A percentile compares a stretch with the other conserved stretches of the same genome.
Evolutionary conservation across 2,329 filamentous ascomycete species (phyloP).

Genomic region (Stachybotrys elegans): DNA sequence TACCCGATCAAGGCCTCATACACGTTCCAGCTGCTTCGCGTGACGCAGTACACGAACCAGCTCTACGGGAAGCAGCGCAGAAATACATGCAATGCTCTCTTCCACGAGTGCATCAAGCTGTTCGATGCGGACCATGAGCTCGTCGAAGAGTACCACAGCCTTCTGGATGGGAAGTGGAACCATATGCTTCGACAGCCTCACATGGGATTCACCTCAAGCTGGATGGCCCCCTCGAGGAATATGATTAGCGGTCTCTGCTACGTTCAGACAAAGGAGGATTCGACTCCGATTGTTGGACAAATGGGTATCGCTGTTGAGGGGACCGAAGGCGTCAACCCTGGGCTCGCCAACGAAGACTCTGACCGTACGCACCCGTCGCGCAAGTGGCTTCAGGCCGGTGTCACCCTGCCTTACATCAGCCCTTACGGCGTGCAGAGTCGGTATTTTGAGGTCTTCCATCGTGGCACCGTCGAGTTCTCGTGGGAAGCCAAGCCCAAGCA

Average conservation of each 20-base stretch:
- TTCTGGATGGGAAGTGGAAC: conserved; percentile 51
- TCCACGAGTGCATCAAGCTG: conserved; percentile 39
- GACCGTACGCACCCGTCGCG: conserved; percentile 40
- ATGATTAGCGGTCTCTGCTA: conserved; percentile 50
- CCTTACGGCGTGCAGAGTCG: conserved; percentile 21
- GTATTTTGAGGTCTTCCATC: conserved; percentile 25
- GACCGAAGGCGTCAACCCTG: conserved; percentile 21
- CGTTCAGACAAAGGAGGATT: conserved; percentile 44
- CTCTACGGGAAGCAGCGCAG: conserved; percentile 49
- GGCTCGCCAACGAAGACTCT: conserved; percentile 45
- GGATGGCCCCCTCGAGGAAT: conserved; percentile 40
- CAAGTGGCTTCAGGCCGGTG: conserved; percentile 22
- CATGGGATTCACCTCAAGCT: conserved; percentile 34
- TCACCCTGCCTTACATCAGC: conserved; percentile 22
- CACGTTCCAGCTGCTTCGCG: conserved; percentile 43
- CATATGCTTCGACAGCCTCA: conserved; percentile 47
- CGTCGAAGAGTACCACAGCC: conserved; percentile 44
- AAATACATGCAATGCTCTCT: conserved; percentile 46
- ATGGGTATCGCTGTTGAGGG: conserved; percentile 24
- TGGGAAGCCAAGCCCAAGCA: conserved; percentile 23
- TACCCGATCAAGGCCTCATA: conserved; percentile 53
- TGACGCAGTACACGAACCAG: conserved; percentile 42
- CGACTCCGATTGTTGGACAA: conserved; percentile 35
- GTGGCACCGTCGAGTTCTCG: conserved; percentile 18
- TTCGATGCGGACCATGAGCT: conserved; percentile 48